phyloP scores from a whole-genome alignment of 352 stramenopile genomes.

The Peronospora belbahrii region DNA sequence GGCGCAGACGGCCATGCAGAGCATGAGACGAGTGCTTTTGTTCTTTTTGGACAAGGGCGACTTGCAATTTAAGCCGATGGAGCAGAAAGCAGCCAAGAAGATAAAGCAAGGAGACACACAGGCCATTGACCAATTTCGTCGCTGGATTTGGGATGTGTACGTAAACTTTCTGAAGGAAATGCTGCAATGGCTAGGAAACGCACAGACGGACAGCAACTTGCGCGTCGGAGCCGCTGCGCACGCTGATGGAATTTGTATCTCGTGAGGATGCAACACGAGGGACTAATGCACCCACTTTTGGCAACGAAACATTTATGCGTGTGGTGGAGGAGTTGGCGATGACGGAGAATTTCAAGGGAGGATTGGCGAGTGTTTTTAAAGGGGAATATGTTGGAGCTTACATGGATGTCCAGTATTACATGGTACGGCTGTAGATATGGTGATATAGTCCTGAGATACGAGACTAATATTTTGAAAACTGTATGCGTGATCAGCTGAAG shows the following conservation, averaged over 20 bases:
- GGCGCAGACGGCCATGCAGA: conserved; percentile 70
- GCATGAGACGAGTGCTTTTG: conserved; percentile 65
- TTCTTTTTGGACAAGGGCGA: conserved; percentile 83
- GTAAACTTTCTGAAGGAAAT: conserved; percentile 77
- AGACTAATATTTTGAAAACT: conserved; percentile 2
- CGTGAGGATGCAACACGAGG: conserved; percentile 52
- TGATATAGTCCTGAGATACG: background rate
- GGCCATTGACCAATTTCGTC: conserved; percentile 64
- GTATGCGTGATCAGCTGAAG: conserved; percentile 35
- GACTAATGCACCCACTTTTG: conserved; percentile 35
- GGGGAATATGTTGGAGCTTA: conserved; percentile 80
- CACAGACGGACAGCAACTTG: conserved; percentile 49
- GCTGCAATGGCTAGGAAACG: conserved; percentile 57
- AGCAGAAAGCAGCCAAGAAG: conserved; percentile 41
- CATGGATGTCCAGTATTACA: conserved; percentile 85
- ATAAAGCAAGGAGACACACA: conserved; percentile 27
- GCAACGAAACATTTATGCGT: conserved; percentile 78
- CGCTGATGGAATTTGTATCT: conserved; percentile 84
- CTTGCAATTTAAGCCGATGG: conserved; percentile 22
- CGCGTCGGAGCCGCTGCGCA: conserved; percentile 78
- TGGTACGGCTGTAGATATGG: conserved; percentile 27
- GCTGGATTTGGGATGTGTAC: conserved; percentile 82
- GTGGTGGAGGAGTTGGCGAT: conserved; percentile 63
- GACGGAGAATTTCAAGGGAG: conserved; percentile 68
- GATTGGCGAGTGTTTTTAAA: conserved; percentile 78